Conservation (phyloP, 305 asterid genomes). For the Fraxinus platypoda region DNA sequence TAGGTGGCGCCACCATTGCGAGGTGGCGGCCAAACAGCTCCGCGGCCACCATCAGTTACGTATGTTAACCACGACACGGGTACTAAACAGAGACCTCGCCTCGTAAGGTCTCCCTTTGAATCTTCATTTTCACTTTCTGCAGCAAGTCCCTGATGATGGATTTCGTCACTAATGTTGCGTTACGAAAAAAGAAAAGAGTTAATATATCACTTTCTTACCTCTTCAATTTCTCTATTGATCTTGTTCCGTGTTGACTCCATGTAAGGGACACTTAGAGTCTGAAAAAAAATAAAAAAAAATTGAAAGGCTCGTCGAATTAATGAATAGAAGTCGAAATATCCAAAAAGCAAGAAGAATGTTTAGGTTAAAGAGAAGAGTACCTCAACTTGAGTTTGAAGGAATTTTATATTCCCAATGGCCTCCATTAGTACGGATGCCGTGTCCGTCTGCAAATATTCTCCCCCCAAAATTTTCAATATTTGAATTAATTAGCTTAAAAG, state of each 20-base stretch:
- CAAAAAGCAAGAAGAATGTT: conserved; percentile 24
- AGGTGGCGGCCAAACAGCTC: conserved; percentile 74
- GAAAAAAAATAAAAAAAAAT: conserved; percentile 6
- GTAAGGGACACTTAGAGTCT: conserved; percentile 88
- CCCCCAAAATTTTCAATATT: conserved; percentile 13
- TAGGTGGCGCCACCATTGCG: conserved; percentile 51
- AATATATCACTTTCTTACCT: conserved; percentile 38
- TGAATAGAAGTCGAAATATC: background rate
- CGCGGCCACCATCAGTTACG: conserved; percentile 53
- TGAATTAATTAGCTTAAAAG: background rate
- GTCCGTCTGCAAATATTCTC: conserved; percentile 71
- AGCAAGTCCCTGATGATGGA: conserved; percentile 12
- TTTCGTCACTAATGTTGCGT: background rate
- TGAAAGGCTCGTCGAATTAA: background rate
- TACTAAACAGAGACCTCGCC: conserved; percentile 81
- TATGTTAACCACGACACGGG: conserved; percentile 76
- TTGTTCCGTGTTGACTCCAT: conserved; percentile 72
- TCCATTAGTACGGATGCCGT: conserved; percentile 96
- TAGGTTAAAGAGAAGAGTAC: conserved; percentile 39
- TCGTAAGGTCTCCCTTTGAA: conserved; percentile 52
- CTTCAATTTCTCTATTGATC: conserved; percentile 40
- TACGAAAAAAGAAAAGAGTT: background rate
- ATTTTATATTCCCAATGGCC: conserved; percentile 88
- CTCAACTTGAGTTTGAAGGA: conserved; percentile 85
- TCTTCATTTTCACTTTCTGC: conserved; percentile 44